phyloP scores from a whole-genome alignment of 2,329 filamentous ascomycete genomes.

The Raffaelea ambrosiae region DNA sequence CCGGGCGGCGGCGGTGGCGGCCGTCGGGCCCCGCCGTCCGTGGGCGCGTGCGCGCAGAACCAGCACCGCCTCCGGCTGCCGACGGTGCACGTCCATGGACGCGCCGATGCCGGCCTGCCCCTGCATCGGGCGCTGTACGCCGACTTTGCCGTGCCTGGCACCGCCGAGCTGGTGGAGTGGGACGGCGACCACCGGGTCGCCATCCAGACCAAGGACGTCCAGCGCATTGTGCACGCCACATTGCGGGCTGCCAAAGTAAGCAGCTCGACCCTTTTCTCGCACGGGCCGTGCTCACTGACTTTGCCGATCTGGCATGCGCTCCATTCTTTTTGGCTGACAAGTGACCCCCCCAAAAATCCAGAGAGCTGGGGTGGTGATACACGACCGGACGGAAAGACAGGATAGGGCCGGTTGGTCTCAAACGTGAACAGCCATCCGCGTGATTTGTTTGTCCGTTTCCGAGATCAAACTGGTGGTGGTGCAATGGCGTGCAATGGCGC shows the following conservation, averaged over 20 bases:
- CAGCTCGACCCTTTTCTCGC: too few relatives aligned
- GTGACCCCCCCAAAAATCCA: too few relatives aligned
- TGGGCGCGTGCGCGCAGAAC: background rate
- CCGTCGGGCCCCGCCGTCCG: background rate
- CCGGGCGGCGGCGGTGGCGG: slow-evolving; percentile 5
- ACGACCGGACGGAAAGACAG: too few relatives aligned
- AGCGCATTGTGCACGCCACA: slow-evolving; percentile 13
- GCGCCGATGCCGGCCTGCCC: slow-evolving; percentile 49
- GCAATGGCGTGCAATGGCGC: too few relatives aligned
- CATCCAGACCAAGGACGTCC: slow-evolving; percentile 58
- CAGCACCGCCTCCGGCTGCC: slow-evolving; percentile 43
- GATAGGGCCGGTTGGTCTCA: too few relatives aligned
- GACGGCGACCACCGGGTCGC: slow-evolving; percentile 64
- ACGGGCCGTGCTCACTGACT: too few relatives aligned
- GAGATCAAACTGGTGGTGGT: too few relatives aligned
- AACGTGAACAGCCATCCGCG: too few relatives aligned
- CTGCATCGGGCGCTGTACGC: slow-evolving; percentile 48
- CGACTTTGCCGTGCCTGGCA: slow-evolving; percentile 50
- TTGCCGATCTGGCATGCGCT: too few relatives aligned
- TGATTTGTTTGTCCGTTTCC: too few relatives aligned
- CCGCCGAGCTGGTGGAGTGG: slow-evolving; percentile 58
- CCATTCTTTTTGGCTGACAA: too few relatives aligned
- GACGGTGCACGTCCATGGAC: slow-evolving; percentile 61
- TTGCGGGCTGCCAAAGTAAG: background rate
- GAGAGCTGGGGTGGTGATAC: too few relatives aligned